Conservation (phyloP, 2,329 filamentous ascomycete species). For the Ophiocordyceps camponoti-leonardi region DNA sequence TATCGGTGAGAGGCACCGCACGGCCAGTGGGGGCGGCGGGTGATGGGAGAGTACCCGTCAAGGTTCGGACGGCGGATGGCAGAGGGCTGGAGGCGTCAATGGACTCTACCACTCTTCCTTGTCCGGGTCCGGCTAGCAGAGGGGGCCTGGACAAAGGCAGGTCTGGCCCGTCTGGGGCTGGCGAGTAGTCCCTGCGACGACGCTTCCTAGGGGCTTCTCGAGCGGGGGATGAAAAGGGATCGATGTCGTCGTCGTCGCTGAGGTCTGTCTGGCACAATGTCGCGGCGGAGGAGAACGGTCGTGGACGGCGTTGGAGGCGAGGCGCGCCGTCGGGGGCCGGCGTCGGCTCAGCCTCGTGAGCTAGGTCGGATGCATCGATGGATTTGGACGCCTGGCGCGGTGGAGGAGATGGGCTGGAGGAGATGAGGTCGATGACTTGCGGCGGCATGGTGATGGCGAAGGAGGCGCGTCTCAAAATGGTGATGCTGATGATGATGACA, state of each 20-base stretch:
- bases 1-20: neutral
- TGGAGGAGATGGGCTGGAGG: constrained; percentile 14
- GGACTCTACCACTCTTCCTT: constrained; percentile 5
- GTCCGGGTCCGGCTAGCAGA: neutral
- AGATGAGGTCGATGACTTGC: constrained; percentile 19
- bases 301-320: neutral
- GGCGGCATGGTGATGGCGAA: constrained; percentile 8
- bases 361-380: neutral
- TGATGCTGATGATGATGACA: no score
- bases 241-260: neutral
- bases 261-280: neutral
- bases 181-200: neutral
- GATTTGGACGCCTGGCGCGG: neutral
- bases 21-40: neutral
- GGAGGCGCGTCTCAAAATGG: neutral
- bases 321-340: constrained; percentile 5
- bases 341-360: neutral
- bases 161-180: neutral
- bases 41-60: constrained; percentile 1
- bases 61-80: neutral
- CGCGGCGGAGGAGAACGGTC: neutral
- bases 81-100: constrained; percentile 22
- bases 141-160: neutral
- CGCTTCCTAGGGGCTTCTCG: neutral
- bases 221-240: neutral